Evolutionary conservation across 2,329 filamentous ascomycete genomes (phyloP), one percentile per base, ranked within the genome.

Genomic region (Pyrenophora teres): DNA sequence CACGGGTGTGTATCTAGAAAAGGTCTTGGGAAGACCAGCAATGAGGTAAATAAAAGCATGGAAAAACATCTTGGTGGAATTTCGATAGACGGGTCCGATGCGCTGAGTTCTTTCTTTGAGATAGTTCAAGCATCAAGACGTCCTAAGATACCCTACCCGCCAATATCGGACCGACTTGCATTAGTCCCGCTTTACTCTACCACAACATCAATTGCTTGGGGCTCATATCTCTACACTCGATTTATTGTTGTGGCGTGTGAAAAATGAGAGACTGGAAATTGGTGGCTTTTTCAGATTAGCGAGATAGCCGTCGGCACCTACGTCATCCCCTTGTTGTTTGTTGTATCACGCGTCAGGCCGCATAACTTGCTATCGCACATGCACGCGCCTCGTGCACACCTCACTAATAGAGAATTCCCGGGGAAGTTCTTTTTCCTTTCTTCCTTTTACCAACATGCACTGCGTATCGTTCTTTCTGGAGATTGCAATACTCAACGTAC

Each of bases 281-380:
- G n/a, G 49, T 46, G 42, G 49, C 49, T 51, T 46, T 32, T 27
- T 16, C 9, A 13, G 38, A 8, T 32, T 47, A 37, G 35, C 48
- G 30, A 19, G 18, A 31, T 16, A 15, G 7, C 44, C 40, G 13
- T 16, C 25, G n/a, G 19, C 21, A 38, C 39, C 2, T 54, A 52
- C 52, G 52, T 54, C 52, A 54, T 54, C 38, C 31, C 18, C 37
- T 18, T 38, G 35, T 40, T 40, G 41, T 27, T 46, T 40, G 15
- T 33, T 30, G 36, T 32, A 51, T 31, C 52, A 52, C 52, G 52
- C 39, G 52, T 50, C 50, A 33, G 25, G 36, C 30, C 18, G 40
- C 46, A 12, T 35, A 40, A 27, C 50, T 53, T 45, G 40, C 23
- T 36, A 45, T 53, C 46, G 31, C 50, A 53, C 47, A 45, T 45